Evolutionary conservation across 139 green algal species (phyloP), one percentile per base, ranked within the genome.

Genomic region (Microglena sp.): DNA sequence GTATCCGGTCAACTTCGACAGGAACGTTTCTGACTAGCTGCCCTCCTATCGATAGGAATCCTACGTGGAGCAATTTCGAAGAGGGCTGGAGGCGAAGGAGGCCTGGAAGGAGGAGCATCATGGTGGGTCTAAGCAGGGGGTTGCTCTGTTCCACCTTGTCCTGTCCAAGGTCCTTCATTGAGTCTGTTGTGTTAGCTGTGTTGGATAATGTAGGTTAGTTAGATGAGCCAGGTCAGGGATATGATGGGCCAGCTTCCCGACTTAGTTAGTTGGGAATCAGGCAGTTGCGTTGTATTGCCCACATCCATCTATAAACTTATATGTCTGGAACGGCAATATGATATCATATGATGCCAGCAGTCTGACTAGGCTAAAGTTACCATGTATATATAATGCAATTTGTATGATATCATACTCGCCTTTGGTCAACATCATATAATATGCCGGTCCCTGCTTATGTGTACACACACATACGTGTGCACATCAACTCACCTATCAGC

Each of bases 61-160:
- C 3, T 68, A 78, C 44, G 77, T 83, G 15, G 77, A 83, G 66
- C 72, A 80, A 33, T 83, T 83, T 43, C 58, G 77, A 27, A 62
- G 66, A 21, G 62, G 74, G 3, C 43, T 83, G 15, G 67, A 57
- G 30, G 33, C 44, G 0, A 64, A 67, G 22, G 57, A 76, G 6
- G 61, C 62, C 1, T 76, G 68, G 69, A 57, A 46, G 5, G 72
- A 69, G 58, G 72, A 83, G 22, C 45, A 77, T 32, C 66, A 77
- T 64, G 67, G 72, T 74, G 66, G 28, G 71, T 4, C 24, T 31
- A 27, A 59, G 50, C 6, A 6, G 15, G 50, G 40, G 40, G 40
- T 50, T 50, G 11, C 40, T 50, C 40, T 24, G n/a, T n/a, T n/a
- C n/a, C n/a, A n/a, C n/a, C n/a, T n/a, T n/a, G n/a, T n/a, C n/a